Percentiles rank a stretch among this genome's conserved stretches.
phyloP scores from a whole-genome alignment of 345 rosid species.

The Populus nigra region DNA sequence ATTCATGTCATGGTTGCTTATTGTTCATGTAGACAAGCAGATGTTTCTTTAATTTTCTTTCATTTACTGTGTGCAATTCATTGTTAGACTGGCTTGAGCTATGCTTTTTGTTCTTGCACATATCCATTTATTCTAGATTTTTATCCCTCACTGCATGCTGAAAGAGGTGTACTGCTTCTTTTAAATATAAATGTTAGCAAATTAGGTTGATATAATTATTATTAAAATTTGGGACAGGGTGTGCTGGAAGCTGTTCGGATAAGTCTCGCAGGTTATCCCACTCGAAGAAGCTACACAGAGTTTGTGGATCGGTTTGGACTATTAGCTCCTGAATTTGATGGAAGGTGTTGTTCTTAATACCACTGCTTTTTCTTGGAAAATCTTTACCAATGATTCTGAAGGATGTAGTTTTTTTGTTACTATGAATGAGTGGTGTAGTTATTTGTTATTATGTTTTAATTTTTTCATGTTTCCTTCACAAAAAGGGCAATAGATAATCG shows the following conservation, averaged over 20 bases:
- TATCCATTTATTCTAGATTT: too few relatives aligned
- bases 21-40: too few relatives aligned
- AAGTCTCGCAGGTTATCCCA: slow-evolving; percentile 96
- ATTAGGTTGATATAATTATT: background rate
- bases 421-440: background rate
- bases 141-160: background rate
- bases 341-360: slow-evolving; percentile 45
- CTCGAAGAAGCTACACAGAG: slow-evolving; percentile 78
- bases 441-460: slow-evolving; percentile 4
- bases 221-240: slow-evolving; percentile 53
- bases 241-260: slow-evolving; percentile 98
- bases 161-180: background rate
- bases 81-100: too few relatives aligned
- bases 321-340: slow-evolving; percentile 69
- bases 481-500: background rate
- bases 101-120: too few relatives aligned
- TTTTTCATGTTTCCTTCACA: background rate
- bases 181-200: background rate
- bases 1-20: too few relatives aligned
- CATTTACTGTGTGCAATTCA: too few relatives aligned
- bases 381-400: background rate
- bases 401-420: background rate
- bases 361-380: background rate
- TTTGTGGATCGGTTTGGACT: slow-evolving; percentile 95
- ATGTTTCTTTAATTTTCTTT: too few relatives aligned